phyloP scores from a whole-genome alignment of 148 eudicot species.

The Diospyros kaki region DNA sequence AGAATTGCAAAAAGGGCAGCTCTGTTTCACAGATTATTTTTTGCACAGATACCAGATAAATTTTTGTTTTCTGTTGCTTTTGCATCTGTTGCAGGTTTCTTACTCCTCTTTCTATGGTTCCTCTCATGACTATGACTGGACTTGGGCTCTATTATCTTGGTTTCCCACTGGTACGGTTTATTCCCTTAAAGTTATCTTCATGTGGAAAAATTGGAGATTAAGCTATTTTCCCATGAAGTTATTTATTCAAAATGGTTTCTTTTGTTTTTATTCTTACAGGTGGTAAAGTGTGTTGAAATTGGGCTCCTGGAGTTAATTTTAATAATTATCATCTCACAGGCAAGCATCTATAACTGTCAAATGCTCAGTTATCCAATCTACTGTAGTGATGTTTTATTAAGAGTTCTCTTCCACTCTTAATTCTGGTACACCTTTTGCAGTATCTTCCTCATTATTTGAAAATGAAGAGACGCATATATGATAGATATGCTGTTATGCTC shows the following conservation, averaged over 20 bases:
- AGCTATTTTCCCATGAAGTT: too few relatives aligned
- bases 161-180: slow-evolving; percentile 52
- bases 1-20: background rate
- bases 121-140: slow-evolving; percentile 63
- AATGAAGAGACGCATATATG: slow-evolving; percentile 31
- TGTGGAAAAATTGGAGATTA: too few relatives aligned
- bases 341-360: slow-evolving; percentile 17
- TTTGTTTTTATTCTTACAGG: too few relatives aligned
- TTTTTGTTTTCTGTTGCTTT: slow-evolving; percentile 5
- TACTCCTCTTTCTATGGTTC: slow-evolving; percentile 80
- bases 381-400: background rate
- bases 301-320: slow-evolving; percentile 63
- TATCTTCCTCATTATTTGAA: slow-evolving; percentile 39
- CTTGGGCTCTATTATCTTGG: slow-evolving; percentile 72
- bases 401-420: background rate
- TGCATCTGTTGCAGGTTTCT: slow-evolving; percentile 61
- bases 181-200: too few relatives aligned
- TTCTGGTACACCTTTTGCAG: slow-evolving; percentile 28
- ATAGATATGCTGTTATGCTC: slow-evolving; percentile 41
- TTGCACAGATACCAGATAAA: background rate
- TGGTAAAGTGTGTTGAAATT: slow-evolving; percentile 45
- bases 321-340: slow-evolving; percentile 70
- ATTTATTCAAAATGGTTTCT: too few relatives aligned
- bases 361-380: background rate
- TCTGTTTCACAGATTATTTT: background rate